Evolutionary conservation across 805 yeast species (phyloP), one percentile per base, ranked within the genome.

Genomic region (Spathaspora girioi): DNA sequence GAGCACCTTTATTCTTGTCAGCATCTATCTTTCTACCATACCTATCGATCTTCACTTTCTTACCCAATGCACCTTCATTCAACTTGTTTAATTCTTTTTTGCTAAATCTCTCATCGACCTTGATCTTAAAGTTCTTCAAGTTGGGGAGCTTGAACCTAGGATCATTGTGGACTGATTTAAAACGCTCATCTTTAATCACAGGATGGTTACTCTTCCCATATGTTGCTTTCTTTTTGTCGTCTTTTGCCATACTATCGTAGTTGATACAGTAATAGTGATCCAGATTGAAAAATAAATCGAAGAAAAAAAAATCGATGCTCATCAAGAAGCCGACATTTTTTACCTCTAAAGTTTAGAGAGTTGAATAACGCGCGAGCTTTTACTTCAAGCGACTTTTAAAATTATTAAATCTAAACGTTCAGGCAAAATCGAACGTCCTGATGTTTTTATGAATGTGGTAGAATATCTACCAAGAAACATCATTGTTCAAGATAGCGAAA

Each of bases 101-200:
- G 48, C 75, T 69, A 69, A 94, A 94, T 68, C 99, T 82, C 51
- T 83, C 86, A 69, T 94, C 99, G 20, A 94, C 77, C 58, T 87
- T 83, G 38, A 90, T 87, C 64, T 86, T 87, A 54, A 84, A 70
- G 51, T 85, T 83, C 59, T 82, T 84, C 65, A 77, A 78, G 61
- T 78, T 85, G 1, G 97, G 92, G 23, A 82, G 70, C 54, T 81
- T 85, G 72, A 93, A 94, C 56, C 97, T 78, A 3, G 98, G 98
- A 68, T 94, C 99, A 56, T 79, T 81, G 59, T 86, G 89, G 6
- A 93, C 86, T 8, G 83, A 75, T 8, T 87, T 70, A 67, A 93
- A 93, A 65, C 98, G 81, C 20, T 85, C 79, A 70, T 94, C 98
- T 2, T 68, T 61, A 2, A 84, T 78, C 5, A 77, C 70, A 5